Percentiles rank a stretch among this genome's conserved stretches.
Evolutionary conservation across 495 filamentous ascomycete genomes (phyloP).

Genomic region (Penicillium mononematosum): DNA sequence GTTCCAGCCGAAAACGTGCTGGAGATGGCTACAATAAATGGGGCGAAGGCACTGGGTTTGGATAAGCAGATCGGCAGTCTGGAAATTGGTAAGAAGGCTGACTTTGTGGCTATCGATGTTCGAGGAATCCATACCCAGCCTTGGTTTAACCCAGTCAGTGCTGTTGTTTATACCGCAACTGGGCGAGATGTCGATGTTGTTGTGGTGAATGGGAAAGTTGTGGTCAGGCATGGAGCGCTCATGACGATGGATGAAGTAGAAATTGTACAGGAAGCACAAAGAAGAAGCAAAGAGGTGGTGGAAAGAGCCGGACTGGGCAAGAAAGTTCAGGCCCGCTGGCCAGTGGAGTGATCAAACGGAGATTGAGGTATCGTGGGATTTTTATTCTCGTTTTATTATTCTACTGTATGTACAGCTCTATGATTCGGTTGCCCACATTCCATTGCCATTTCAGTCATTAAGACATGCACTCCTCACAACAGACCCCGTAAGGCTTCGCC

Average conservation of each 20-base stretch:
- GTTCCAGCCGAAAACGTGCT: slow-evolving; percentile 49
- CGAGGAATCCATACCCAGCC: slow-evolving; percentile 35
- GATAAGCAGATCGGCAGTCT: slow-evolving; percentile 48
- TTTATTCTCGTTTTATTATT: neutral
- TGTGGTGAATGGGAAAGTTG: slow-evolving; percentile 46
- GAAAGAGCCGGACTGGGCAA: slow-evolving; percentile 39
- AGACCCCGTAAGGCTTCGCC: slow-evolving; percentile 58
- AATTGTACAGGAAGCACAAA: slow-evolving; percentile 35
- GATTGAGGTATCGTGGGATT: neutral
- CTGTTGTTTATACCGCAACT: slow-evolving; percentile 49
- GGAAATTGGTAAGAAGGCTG: slow-evolving; percentile 55
- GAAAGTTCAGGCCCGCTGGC: slow-evolving; percentile 42
- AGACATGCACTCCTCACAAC: neutral
- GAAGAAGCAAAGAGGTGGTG: slow-evolving; percentile 41
- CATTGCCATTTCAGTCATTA: neutral
- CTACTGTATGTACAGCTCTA: slow-evolving; percentile 4
- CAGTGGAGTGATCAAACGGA: slow-evolving; percentile 18
- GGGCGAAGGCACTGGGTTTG: slow-evolving; percentile 51
- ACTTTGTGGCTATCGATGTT: slow-evolving; percentile 51
- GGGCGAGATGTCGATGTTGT: slow-evolving; percentile 50
- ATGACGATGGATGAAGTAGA: slow-evolving; percentile 37
- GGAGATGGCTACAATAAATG: slow-evolving; percentile 54
- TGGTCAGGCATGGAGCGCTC: slow-evolving; percentile 39
- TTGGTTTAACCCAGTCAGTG: slow-evolving; percentile 44
- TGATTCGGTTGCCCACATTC: neutral